Base-by-base conservation (phyloP, 2,329 filamentous ascomycete genomes). In the Fusarium begoniae region DNA sequence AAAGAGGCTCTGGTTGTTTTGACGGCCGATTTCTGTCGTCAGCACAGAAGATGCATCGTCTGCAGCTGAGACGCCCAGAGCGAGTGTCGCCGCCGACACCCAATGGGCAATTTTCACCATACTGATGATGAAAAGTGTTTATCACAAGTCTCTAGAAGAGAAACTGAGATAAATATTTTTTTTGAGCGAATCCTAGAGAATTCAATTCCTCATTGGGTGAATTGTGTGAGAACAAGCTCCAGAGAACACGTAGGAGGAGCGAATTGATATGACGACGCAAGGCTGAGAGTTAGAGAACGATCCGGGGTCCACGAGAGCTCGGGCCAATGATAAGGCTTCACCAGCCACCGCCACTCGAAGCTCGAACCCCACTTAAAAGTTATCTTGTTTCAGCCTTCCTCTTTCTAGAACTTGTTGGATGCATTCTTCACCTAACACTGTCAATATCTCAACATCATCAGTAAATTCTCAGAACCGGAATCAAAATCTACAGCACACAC, bases 1-100 rank as follows among this genome's bases (percentile, higher is more conserved):
- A 85, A 98, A 87, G 77, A 99, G 87, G 79, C 93, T 96, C 79
- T 97, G 89, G 82, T 98, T 98, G 79, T 90, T 90, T 71, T 86
- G 80, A 20, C 87, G 86, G 40, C 83, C 85, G 69, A 89, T 83
- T 77, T 90, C 87, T 70, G 81, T 82, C 48, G 83, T 84, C 43
- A 89, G 79, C 61, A 88, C 82, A 18, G 76, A 74, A 47, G 82
- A 82, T 50, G 79, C 72, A 60, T 79, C 79, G 14, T 78, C 78
- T 32, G 72, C 69, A 50, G 80, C 82, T 38, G 77, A 67, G 32
- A 65, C 73, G 55, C 75, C 74, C 45, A 80, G 58, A 32, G 72
- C 79, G 64, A 82, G 70, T 51, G 77, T 76, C 55, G 78, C 79
- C n/a, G 75, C 78, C 30, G 77, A 74, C 66, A 79, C 71, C 77